Evolutionary conservation across 2,329 filamentous ascomycete species (phyloP).

Genomic region (Pseudocercospora macadamiae): DNA sequence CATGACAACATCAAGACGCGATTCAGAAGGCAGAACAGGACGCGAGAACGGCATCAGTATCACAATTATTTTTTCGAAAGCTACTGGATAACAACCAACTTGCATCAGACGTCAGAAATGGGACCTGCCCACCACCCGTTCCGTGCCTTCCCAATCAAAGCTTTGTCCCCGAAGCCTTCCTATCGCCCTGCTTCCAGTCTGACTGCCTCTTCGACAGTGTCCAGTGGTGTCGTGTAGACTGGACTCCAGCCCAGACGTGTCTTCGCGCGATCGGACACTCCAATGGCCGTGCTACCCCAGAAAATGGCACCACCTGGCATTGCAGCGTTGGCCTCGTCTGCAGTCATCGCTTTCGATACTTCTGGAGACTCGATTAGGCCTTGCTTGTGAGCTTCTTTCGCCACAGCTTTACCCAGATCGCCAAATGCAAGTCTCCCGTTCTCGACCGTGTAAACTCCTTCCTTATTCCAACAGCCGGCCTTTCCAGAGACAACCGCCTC

Average conservation of each 20-base stretch:
- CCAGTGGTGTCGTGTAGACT: conserved; percentile 24
- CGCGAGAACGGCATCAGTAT: too few relatives aligned
- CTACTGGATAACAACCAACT: too few relatives aligned
- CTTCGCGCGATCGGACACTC: conserved; percentile 55
- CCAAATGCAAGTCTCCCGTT: conserved; percentile 59
- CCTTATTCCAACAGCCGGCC: conserved; percentile 54
- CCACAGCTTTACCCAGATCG: conserved; percentile 29
- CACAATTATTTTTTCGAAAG: too few relatives aligned
- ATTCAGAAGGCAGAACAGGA: too few relatives aligned
- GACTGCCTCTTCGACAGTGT: conserved; percentile 51
- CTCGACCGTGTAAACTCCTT: conserved; percentile 68
- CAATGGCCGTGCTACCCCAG: conserved; percentile 63
- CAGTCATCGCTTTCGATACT: background rate
- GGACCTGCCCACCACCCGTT: too few relatives aligned
- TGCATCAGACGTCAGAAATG: too few relatives aligned
- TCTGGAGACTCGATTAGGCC: conserved; percentile 48
- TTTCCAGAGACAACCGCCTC: conserved; percentile 51
- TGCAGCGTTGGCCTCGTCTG: conserved; percentile 48
- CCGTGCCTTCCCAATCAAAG: too few relatives aligned
- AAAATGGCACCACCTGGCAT: conserved; percentile 50
- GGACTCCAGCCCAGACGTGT: conserved; percentile 63
- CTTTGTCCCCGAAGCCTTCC: too few relatives aligned
- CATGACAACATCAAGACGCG: too few relatives aligned
- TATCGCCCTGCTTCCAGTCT: conserved; percentile 53
- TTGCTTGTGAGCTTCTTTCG: conserved; percentile 54